phyloP scores from a whole-genome alignment of 2,329 filamentous ascomycete species.

The Colletotrichum viniferum region DNA sequence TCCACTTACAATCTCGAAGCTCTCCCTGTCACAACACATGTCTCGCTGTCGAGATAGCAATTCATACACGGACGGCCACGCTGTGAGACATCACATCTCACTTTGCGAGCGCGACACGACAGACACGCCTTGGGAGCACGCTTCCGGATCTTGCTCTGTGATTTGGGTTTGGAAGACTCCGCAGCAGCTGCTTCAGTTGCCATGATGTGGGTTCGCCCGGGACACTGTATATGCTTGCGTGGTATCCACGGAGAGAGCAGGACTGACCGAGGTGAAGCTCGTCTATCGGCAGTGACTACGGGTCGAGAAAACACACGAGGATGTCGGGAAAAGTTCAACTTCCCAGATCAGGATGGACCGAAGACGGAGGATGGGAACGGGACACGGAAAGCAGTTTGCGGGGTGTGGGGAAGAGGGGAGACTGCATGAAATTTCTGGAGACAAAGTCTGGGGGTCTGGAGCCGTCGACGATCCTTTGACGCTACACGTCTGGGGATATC shows the following conservation, averaged over 20 bases:
- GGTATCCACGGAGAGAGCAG: not conserved
- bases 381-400: conserved; percentile 21
- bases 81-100: conserved; percentile 55
- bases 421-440: not conserved
- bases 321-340: not conserved
- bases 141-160: conserved; percentile 42
- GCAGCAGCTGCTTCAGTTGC: conserved; percentile 23
- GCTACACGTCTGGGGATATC: conserved; percentile 1
- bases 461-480: conserved; percentile 13
- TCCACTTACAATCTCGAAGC: conserved; percentile 42
- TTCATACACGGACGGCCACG: conserved; percentile 56
- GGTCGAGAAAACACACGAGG: conserved; percentile 10
- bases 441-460: conserved; percentile 6
- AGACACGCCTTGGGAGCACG: conserved; percentile 55
- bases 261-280: conserved; percentile 10
- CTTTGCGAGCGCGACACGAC: conserved; percentile 55
- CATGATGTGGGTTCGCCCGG: not conserved
- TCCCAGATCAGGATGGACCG: conserved; percentile 2
- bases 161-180: conserved; percentile 31
- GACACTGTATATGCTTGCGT: not conserved
- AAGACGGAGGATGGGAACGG: conserved; percentile 2
- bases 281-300: not conserved
- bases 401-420: conserved; percentile 27
- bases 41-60: conserved; percentile 54
- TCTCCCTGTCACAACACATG: conserved; percentile 43